Base-by-base conservation (phyloP, 2,329 filamentous ascomycete species). In the Furcasterigmium sp. region DNA sequence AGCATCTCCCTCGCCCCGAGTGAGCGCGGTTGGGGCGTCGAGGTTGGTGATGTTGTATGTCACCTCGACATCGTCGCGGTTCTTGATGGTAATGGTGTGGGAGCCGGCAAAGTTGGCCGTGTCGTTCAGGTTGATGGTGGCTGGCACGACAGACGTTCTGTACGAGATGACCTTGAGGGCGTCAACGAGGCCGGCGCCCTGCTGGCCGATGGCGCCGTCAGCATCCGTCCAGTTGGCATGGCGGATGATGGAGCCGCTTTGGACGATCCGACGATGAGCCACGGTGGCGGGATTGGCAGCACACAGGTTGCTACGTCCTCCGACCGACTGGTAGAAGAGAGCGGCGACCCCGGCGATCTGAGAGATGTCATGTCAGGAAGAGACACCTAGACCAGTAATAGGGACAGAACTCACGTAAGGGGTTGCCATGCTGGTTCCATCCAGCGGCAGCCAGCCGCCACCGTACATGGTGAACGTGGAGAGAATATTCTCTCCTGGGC, bases 101-200 rank as follows among this genome's bases (percentile, higher is more conserved):
- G 60, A 64, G 10, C 64, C 57, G 25, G 58, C 56, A 47, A 80
- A 73, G 63, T 82, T 56, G 48, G 75, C 73, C 0, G 78, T 80
- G 55, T 84, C 80, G 54, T 84, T 84, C 60, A 84, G 81, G 6
- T 76, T 70, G 15, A 85, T 60, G 55, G 71, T 76, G 8, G 74
- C 74, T 4, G 68, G 71, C 48, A 55, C 54, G 30, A 69, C 47
- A 18, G 55, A 46, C 6, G 60, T 64, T 4, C 49, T 56, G 17
- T 59, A 53, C 18, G 63, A 55, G n/a, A 67, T 51, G 5, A 62
- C 57, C 40, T 64, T 58, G 48, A 74, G 73, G 3, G 76, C 79
- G 50, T 81, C 75, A 39, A 84, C 61, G 7, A 83, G 62, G 28
- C 80, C 80, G 18, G 63, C 73, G 15, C 80, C 80, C 11, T 41